These are phyloP conservation scores for Nakazawaea pomicola DNA, from an alignment of 805 yeast genomes.

Conservation along the genomic window DNA sequence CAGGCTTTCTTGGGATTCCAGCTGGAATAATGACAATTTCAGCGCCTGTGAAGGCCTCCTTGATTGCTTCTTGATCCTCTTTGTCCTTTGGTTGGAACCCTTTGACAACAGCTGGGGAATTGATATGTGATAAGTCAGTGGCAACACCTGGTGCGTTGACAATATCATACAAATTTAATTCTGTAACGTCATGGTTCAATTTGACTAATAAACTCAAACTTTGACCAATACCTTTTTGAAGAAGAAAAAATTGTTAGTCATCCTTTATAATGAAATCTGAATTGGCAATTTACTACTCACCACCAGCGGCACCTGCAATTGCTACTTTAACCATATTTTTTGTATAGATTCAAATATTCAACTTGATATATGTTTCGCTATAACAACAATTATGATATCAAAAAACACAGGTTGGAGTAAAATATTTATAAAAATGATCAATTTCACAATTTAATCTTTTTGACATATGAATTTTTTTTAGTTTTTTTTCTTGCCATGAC, in stretches of 20 bases:
- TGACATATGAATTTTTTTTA: no score
- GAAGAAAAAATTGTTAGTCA: background rate
- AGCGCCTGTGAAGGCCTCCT: constrained; percentile 36
- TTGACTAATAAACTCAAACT: constrained; percentile 48
- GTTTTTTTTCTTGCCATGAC: no score
- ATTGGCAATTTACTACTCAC: constrained; percentile 5
- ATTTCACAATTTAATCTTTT: no score
- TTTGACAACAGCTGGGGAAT: constrained; percentile 20
- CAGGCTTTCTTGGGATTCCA: constrained; percentile 91
- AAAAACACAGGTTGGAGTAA: background rate
- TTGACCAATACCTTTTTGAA: constrained; percentile 47
- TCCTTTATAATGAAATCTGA: background rate
- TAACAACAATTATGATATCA: background rate
- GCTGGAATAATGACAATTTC: constrained; percentile 60
- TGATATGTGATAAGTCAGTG: constrained; percentile 48
- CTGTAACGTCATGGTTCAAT: constrained; percentile 37
- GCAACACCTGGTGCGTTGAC: constrained; percentile 54
- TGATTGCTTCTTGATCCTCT: constrained; percentile 33
- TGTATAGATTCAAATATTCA: background rate
- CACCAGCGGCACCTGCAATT: constrained; percentile 14
- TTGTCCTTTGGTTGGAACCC: constrained; percentile 22
- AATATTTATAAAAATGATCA: background rate
- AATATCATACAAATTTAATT: constrained; percentile 47
- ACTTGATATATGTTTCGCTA: background rate
- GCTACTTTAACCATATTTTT: constrained; percentile 13